Base-by-base conservation (phyloP, 2,329 filamentous ascomycete genomes). In the Chaetothyriales sp. region DNA sequence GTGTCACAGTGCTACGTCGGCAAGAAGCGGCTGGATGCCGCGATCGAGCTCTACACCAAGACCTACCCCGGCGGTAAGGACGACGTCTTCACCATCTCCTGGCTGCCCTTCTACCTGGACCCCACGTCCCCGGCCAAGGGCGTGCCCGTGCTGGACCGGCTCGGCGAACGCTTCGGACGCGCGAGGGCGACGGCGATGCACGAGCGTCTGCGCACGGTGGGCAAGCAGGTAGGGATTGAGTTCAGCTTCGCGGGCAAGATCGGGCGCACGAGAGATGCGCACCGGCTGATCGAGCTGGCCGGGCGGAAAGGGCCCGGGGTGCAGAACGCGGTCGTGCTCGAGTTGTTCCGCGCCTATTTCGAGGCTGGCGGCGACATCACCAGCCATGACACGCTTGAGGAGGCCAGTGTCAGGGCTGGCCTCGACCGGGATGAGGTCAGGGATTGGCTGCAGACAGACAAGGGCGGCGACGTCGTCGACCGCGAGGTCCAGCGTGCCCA, bases 41-140 rank as follows among this genome's bases (percentile, higher is more conserved):
- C 83, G 55, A 90, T 94, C 54, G 64, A 71, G 7, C 65, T 76
- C 26, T 86, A 85, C 70, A 76, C 78, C 61, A 71, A 76, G 60
- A 70, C 73, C 42, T 72, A 86, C 58, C 79, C 83, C 71, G 28
- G 28, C 28, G 28, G 28, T 12, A 32, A 32, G 10, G 66, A 73
- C 42, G 83, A 90, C 67, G 84, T 75, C 18, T 89, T 93, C 69
- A 75, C 73, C 46, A 78, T 84, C 12, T 76, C 74, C 54, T 94
- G 86, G 84, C 74, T 77, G 54, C 83, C 87, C 1, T 94, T 85
- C 70, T 89, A 90, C 65, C 77, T 94, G 49, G 81, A 89, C 61
- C 83, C 85, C 0, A 71, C 72, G 46, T 71, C 77, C 0, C 75
- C 83, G 0, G 70, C 70, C 15, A 69, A 71, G 39, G 67, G 70